Evolutionary conservation across 2,329 filamentous ascomycete species (phyloP).

Genomic region (Hymenoscyphus repandus): DNA sequence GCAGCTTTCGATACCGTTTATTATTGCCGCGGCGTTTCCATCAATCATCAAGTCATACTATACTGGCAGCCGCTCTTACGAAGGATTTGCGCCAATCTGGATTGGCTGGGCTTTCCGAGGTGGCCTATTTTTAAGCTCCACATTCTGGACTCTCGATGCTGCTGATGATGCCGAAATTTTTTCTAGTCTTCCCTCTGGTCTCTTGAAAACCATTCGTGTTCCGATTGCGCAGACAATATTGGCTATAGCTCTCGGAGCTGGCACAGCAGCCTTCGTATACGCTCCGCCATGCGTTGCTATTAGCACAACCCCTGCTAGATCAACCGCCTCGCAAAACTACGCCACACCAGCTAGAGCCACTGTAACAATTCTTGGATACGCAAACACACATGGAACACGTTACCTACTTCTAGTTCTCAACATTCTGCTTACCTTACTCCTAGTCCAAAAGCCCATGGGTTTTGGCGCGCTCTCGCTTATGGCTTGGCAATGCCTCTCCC

Average conservation of each 20-base stretch:
- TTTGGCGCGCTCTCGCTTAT: slow-evolving; percentile 76
- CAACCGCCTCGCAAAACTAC: slow-evolving; percentile 15
- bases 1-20: slow-evolving; percentile 77
- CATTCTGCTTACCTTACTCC: slow-evolving; percentile 67
- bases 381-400: slow-evolving; percentile 85
- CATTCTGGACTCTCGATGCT: slow-evolving; percentile 86
- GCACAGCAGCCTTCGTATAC: slow-evolving; percentile 80
- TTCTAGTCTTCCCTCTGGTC: slow-evolving; percentile 47
- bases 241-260: slow-evolving; percentile 74
- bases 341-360: slow-evolving; percentile 37
- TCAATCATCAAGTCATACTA: slow-evolving; percentile 76
- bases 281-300: slow-evolving; percentile 80
- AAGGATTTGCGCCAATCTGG: slow-evolving; percentile 80
- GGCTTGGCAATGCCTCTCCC: slow-evolving; percentile 82
- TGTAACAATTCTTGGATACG: slow-evolving; percentile 83
- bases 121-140: slow-evolving; percentile 68
- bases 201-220: slow-evolving; percentile 69
- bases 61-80: slow-evolving; percentile 75
- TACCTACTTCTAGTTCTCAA: slow-evolving; percentile 82
- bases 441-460: slow-evolving; percentile 94
- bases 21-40: slow-evolving; percentile 67
- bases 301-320: slow-evolving; percentile 36
- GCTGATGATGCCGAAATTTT: slow-evolving; percentile 85
- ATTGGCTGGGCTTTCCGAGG: slow-evolving; percentile 73
- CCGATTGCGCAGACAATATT: slow-evolving; percentile 76